Conservation (phyloP, 108 stramenopile species). For the Conticribra weissflogii region DNA sequence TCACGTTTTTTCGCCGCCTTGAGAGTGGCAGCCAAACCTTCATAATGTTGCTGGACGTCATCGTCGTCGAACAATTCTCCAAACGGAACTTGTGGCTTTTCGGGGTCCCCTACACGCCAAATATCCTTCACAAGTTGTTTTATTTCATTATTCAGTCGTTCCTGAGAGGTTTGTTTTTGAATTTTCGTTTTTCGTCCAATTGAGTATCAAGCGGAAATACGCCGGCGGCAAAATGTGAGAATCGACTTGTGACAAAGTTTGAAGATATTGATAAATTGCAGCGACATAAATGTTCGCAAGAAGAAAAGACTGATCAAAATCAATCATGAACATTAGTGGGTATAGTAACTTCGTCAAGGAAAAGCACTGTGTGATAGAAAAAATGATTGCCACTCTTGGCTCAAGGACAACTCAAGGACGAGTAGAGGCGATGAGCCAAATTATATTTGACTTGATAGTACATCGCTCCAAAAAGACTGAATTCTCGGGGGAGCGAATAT, state of each 20-base stretch:
- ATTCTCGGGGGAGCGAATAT: no score
- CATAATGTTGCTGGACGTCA: slow-evolving; percentile 70
- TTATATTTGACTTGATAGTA: no score
- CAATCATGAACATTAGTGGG: no score
- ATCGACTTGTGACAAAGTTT: no score
- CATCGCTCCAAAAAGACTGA: no score
- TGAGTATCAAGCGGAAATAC: no score
- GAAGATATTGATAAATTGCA: background rate
- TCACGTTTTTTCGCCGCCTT: slow-evolving; percentile 73
- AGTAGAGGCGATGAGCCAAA: no score
- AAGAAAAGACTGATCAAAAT: no score
- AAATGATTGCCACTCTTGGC: slow-evolving; percentile 10
- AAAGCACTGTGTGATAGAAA: no score
- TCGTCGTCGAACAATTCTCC: slow-evolving; percentile 72
- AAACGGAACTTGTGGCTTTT: slow-evolving; percentile 55
- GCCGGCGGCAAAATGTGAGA: background rate
- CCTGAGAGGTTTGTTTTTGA: slow-evolving; percentile 1
- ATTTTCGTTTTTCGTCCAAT: no score
- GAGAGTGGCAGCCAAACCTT: slow-evolving; percentile 70
- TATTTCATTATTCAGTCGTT: slow-evolving; percentile 36
- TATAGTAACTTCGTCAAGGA: no score
- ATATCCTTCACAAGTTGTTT: slow-evolving; percentile 39
- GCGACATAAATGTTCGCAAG: no score
- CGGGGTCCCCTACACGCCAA: slow-evolving; percentile 46
- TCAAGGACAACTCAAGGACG: background rate